Percentiles rank a stretch among this genome's conserved stretches.
phyloP scores from a whole-genome alignment of 140 eudicot species.

The Senecio squalidus region DNA sequence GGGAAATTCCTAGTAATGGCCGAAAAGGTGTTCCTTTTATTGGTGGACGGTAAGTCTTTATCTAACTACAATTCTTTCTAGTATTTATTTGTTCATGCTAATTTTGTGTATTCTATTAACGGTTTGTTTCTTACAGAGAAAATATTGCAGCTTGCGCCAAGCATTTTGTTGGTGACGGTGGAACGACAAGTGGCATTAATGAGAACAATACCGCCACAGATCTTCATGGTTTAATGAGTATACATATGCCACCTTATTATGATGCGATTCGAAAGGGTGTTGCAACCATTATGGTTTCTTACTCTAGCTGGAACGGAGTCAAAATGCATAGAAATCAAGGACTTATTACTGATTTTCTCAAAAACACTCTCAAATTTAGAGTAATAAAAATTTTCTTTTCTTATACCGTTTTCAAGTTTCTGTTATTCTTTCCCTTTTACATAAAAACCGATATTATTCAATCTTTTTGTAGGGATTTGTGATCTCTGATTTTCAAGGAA shows the following conservation, averaged over 20 bases:
- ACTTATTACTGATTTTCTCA: slow-evolving; percentile 51
- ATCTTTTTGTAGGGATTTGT: slow-evolving; percentile 53
- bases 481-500: slow-evolving; percentile 55
- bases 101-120: neutral
- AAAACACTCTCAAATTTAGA: slow-evolving; percentile 39
- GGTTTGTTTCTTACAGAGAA: slow-evolving; percentile 10
- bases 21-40: slow-evolving; percentile 58
- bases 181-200: slow-evolving; percentile 46
- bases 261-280: slow-evolving; percentile 52
- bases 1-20: slow-evolving; percentile 45
- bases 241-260: slow-evolving; percentile 54
- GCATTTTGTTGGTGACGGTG: slow-evolving; percentile 64
- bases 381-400: slow-evolving; percentile 19
- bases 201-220: slow-evolving; percentile 39
- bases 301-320: slow-evolving; percentile 53
- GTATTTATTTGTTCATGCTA: too few relatives aligned
- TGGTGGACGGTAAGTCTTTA: slow-evolving; percentile 67
- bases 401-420: neutral
- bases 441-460: neutral
- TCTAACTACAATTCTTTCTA: neutral
- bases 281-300: slow-evolving; percentile 54
- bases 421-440: neutral
- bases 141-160: slow-evolving; percentile 46
- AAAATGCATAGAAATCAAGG: slow-evolving; percentile 47
- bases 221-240: slow-evolving; percentile 34